Conservation (phyloP, 2,329 filamentous ascomycete species). For the Davidsoniella virescens region DNA sequence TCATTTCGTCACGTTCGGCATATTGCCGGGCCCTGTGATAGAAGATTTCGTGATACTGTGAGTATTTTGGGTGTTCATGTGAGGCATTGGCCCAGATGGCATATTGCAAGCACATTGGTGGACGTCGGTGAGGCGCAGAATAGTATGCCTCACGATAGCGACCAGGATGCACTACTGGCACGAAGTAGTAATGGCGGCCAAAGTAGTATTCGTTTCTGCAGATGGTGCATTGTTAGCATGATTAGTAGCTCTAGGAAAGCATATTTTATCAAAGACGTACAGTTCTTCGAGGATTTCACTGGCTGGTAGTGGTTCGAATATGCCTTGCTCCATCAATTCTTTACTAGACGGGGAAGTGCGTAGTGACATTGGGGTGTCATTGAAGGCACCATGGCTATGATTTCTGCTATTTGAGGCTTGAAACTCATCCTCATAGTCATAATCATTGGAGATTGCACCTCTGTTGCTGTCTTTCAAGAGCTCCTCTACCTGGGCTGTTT, state of each 20-base stretch:
- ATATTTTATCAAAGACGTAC: conserved; percentile 30
- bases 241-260: neutral
- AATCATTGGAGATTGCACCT: conserved; percentile 18
- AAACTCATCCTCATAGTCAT: conserved; percentile 16
- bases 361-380: neutral
- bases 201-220: conserved; percentile 60
- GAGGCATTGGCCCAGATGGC: conserved; percentile 76
- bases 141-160: conserved; percentile 64
- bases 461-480: conserved; percentile 50
- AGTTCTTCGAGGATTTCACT: conserved; percentile 69
- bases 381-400: neutral
- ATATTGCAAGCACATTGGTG: conserved; percentile 71
- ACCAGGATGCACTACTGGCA: conserved; percentile 63
- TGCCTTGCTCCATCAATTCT: conserved; percentile 55
- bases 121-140: conserved; percentile 53
- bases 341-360: neutral
- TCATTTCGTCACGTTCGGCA: conserved; percentile 70
- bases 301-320: conserved; percentile 67
- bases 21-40: conserved; percentile 74
- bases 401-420: neutral
- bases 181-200: conserved; percentile 49
- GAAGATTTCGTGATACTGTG: conserved; percentile 56
- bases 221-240: neutral
- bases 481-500: conserved; percentile 57
- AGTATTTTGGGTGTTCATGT: conserved; percentile 55